A percentile compares a stretch with the other conserved stretches of the same genome.
These are phyloP conservation scores for Stephanodiscus minutulus DNA, from an alignment of 108 stramenopile genomes.

Conservation along the genomic window DNA sequence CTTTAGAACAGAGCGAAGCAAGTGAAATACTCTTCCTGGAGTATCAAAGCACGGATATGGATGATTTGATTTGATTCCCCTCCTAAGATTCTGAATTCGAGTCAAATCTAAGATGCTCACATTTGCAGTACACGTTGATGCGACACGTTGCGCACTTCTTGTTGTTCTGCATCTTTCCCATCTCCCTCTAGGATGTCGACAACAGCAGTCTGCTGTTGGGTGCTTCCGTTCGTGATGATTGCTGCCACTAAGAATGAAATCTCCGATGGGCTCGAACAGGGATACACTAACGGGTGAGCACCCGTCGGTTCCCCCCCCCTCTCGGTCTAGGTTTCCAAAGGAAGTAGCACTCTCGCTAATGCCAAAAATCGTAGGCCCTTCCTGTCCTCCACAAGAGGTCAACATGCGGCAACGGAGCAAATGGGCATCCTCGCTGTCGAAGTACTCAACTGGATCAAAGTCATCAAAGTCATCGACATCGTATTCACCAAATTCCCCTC, in stretches of 20 bases:
- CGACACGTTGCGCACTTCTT: not conserved
- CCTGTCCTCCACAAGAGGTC: not conserved
- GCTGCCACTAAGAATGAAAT: constrained; percentile 9
- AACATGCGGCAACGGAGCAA: constrained; percentile 38
- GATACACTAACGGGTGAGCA: constrained; percentile 15
- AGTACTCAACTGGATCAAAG: constrained; percentile 20
- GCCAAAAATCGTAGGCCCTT: constrained; percentile 19
- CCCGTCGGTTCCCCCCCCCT: not conserved
- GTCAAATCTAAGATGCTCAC: constrained; percentile 40
- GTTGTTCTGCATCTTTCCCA: constrained; percentile 19
- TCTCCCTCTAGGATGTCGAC: constrained; percentile 34
- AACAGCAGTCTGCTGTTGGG: constrained; percentile 24
- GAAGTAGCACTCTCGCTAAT: constrained; percentile 14
- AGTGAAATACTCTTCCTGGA: constrained; percentile 47
- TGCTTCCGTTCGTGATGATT: constrained; percentile 9
- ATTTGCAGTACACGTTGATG: constrained; percentile 1
- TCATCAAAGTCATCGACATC: constrained; percentile 12
- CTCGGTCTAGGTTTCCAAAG: not conserved
- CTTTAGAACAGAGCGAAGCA: constrained; percentile 40
- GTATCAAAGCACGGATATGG: constrained; percentile 34
- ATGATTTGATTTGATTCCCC: not conserved
- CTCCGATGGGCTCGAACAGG: constrained; percentile 15
- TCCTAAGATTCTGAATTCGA: constrained; percentile 27
- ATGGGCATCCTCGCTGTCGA: constrained; percentile 38
- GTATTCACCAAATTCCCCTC: not conserved